Base-by-base conservation (phyloP, 2,329 filamentous ascomycete genomes). In the Lecanicillium sp. region DNA sequence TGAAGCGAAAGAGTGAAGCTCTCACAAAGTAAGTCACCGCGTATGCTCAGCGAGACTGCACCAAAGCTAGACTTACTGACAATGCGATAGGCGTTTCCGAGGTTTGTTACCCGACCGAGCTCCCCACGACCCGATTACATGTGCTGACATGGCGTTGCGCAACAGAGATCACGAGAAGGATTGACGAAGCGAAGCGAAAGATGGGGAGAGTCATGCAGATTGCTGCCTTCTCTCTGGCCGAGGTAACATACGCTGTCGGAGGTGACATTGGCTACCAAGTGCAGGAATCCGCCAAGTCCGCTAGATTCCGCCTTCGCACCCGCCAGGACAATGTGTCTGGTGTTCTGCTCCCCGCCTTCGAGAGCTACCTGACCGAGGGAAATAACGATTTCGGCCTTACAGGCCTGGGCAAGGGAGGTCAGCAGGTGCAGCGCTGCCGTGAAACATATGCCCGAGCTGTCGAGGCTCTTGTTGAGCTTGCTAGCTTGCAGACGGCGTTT, bases 141-240 rank as follows among this genome's bases (percentile, higher is more conserved):
- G 17, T 24, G 21, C 38, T 29, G 59, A 56, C 17, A 41, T 47
- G 32, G 44, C 41, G 36, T 52, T 41, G 45, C 17, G 56, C 65
- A 21, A 39, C 30, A 88, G 93, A 98, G 62, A 98, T 98, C 62
- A 96, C 93, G 42, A 83, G 84, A 66, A 86, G 93, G 62, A 98
- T 98, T 69, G 91, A 98, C 72, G 93, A 98, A 68, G 93, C 93
- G 35, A 98, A 98, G 71, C 87, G 90, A 60, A 98, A 98, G 75
- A 98, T 98, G 91, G 93, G 93, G 50, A 82, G 91, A 27, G 93
- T 98, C 30, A 98, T 98, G 93, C 91, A 97, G 68, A 95, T 98
- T 62, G 93, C 93, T 33, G 90, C 93, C 38, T 97, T 98, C 71
- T 97, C 91, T 36, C 79, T 98, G 15, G 93, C 93, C 51, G 93